Evolutionary conservation across 2,329 filamentous ascomycete genomes (phyloP).

Genomic region (Epichloe sp.): DNA sequence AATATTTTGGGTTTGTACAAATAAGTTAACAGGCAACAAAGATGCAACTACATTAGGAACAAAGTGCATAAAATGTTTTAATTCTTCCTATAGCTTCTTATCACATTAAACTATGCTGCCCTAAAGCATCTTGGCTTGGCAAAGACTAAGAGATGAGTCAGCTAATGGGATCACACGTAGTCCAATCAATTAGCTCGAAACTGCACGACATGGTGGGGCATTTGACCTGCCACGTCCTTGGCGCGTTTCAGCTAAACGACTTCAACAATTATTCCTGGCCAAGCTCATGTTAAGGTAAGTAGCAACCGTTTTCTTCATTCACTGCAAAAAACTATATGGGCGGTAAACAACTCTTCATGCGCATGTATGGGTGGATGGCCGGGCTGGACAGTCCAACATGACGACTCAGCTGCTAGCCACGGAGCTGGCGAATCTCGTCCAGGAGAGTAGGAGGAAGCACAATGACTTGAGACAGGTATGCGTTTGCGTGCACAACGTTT

Average conservation of each 20-base stretch:
- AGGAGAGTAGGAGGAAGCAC: conserved; percentile 93
- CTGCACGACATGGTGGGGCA: background rate
- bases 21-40: too few relatives aligned
- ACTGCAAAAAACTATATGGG: conserved; percentile 14
- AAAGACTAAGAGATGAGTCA: background rate
- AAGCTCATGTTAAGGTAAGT: background rate
- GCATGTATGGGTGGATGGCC: conserved; percentile 13
- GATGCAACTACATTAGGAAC: too few relatives aligned
- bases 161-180: background rate
- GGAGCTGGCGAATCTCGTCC: conserved; percentile 80
- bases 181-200: background rate
- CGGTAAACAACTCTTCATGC: conserved; percentile 10
- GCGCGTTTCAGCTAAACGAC: background rate
- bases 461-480: conserved; percentile 68
- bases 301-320: background rate
- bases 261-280: background rate
- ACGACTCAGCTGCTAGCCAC: conserved; percentile 80
- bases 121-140: too few relatives aligned
- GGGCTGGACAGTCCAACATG: conserved; percentile 42
- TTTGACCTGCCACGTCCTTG: conserved; percentile 4
- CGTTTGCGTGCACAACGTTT: background rate
- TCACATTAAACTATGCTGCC: too few relatives aligned
- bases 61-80: too few relatives aligned
- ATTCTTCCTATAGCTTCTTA: too few relatives aligned
- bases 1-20: too few relatives aligned